Evolutionary conservation across 2,329 filamentous ascomycete genomes (phyloP), one percentile per base, ranked within the genome.

Genomic region (Aspergillus tanneri): DNA sequence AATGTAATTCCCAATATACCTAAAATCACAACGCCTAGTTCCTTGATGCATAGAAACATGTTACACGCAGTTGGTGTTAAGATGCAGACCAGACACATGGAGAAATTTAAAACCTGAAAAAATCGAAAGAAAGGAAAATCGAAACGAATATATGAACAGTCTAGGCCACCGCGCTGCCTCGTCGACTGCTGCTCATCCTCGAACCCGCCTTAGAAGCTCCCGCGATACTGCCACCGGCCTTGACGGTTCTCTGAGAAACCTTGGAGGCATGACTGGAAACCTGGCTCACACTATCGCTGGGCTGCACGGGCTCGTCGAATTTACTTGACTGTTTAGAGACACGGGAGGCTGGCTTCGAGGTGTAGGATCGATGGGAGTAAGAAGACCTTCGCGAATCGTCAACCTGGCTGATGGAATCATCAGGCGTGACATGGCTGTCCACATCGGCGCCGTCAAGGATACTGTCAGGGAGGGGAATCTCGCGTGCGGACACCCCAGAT

Each of bases 391-490:
- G 51, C 14, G 57, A 53, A 10, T 57, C 53, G n/a, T 63, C 67
- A 21, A 91, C 77, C 39, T 90, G 87, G 56, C 84, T 84, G 51
- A 90, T 82, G 0, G 90, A 95, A 68, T 96, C 91, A 46, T 87
- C 80, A 7, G 89, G 85, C 0, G 85, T 87, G 56, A 99, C 75
- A 14, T 90, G 84, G 11, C 70, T 71, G 42, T 73, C 64, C 9
- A 68, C 63, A 25, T 70, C 66, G 10, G 65, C 30, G 43, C 44
- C 55, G 7, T 65, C 66, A 6, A 59, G 47, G 14, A 65, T 58
- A 44, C 63, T 69, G 21, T 66, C 62, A 0, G 66, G 66, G 3
- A 69, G 56, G 5, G 65, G 64, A 10, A 68, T 50, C 21, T 67
- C 39, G 19, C 60, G 55, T 1, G 64, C 59, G 4, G 58, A 58